Evolutionary conservation across 352 stramenopile genomes (phyloP).

Genomic region (Phytophthora hibernalis): DNA sequence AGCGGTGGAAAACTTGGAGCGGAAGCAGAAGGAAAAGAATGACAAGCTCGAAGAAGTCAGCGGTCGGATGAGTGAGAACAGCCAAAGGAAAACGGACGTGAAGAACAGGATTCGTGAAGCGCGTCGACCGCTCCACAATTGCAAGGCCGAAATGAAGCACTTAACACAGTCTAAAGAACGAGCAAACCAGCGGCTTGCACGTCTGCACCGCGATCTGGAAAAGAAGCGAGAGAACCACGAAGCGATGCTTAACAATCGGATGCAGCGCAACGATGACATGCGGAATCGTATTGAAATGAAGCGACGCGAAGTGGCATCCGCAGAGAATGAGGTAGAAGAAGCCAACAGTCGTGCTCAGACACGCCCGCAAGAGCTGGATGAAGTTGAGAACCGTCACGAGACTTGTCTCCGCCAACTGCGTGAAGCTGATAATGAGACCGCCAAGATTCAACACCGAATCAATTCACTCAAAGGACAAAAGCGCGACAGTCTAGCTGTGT

Average conservation of each 20-base stretch:
- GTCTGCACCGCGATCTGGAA: constrained; percentile 59
- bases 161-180: constrained; percentile 59
- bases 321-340: constrained; percentile 50
- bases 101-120: constrained; percentile 75
- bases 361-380: constrained; percentile 49
- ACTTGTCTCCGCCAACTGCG: constrained; percentile 62
- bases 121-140: constrained; percentile 64
- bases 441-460: constrained; percentile 56
- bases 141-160: constrained; percentile 75
- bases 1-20: constrained; percentile 55
- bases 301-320: constrained; percentile 47
- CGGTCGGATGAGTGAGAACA: constrained; percentile 45
- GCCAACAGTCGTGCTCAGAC: constrained; percentile 40
- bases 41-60: constrained; percentile 64
- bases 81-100: constrained; percentile 53
- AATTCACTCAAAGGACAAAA: constrained; percentile 46
- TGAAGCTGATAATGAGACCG: constrained; percentile 61
- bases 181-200: constrained; percentile 57
- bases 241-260: constrained; percentile 58
- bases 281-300: constrained; percentile 60
- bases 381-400: constrained; percentile 67
- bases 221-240: constrained; percentile 64
- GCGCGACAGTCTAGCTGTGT: constrained; percentile 73
- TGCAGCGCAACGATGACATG: constrained; percentile 70
- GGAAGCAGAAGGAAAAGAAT: constrained; percentile 74